These are phyloP conservation scores for Plasmodium falciparum DNA, from an alignment of 169 alveolate genomes.

Conservation along the genomic window DNA sequence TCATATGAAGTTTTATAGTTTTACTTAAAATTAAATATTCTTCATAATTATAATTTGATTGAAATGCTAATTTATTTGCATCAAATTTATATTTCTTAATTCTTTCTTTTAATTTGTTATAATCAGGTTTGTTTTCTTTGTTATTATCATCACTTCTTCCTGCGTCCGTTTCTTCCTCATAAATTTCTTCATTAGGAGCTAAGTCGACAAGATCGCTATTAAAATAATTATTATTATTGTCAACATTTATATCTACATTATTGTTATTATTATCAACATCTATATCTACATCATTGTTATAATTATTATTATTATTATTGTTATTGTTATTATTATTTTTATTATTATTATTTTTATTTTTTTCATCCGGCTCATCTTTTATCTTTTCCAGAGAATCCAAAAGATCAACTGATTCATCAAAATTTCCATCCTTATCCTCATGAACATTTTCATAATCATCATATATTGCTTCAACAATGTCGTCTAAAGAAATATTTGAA, in stretches of 20 bases:
- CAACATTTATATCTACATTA: background rate
- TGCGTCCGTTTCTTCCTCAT: background rate
- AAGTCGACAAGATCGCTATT: too few relatives aligned
- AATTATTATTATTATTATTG: background rate
- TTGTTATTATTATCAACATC: background rate
- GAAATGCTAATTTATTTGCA: slow-evolving; percentile 39
- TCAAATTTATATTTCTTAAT: slow-evolving; percentile 35
- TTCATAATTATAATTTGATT: slow-evolving; percentile 57
- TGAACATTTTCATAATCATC: background rate
- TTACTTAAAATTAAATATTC: slow-evolving; percentile 33
- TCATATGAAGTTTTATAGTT: slow-evolving; percentile 12
- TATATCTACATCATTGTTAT: background rate
- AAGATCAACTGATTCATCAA: too few relatives aligned
- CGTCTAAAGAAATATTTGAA: slow-evolving; percentile 57
- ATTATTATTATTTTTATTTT: too few relatives aligned
- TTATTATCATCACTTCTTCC: background rate
- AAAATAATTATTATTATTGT: background rate
- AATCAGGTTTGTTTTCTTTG: background rate
- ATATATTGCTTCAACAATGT: slow-evolving; percentile 2
- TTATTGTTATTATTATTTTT: too few relatives aligned
- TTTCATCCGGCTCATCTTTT: too few relatives aligned
- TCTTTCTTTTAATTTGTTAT: slow-evolving; percentile 26
- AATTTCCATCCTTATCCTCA: background rate
- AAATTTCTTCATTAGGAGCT: background rate
- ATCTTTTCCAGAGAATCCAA: too few relatives aligned